Evolutionary conservation across 352 stramenopile species (phyloP).

Genomic region (Phytophthora litchii): DNA sequence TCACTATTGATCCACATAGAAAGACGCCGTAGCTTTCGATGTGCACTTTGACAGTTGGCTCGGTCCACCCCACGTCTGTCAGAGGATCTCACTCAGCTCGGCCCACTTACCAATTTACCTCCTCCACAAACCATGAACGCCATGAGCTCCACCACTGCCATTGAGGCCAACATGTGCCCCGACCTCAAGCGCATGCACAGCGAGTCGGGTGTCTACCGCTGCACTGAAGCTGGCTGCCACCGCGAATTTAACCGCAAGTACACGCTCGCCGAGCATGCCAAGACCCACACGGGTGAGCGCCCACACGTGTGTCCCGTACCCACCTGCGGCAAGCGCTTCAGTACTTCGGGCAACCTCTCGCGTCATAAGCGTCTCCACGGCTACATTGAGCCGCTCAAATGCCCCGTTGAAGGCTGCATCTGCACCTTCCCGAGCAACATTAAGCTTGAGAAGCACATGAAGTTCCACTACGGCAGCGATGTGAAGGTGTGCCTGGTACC

Average conservation of each 20-base stretch:
- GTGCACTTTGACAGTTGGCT: constrained; percentile 11
- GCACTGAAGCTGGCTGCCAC: constrained; percentile 32
- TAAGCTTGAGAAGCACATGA: constrained; percentile 67
- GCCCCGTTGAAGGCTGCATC: constrained; percentile 29
- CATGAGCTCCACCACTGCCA: constrained; percentile 8
- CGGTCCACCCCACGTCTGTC: constrained; percentile 14
- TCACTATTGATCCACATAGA: constrained; percentile 23
- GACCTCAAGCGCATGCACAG: constrained; percentile 25
- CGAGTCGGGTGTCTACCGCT: constrained; percentile 26
- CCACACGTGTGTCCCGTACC: constrained; percentile 41
- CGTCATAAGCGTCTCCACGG: constrained; percentile 48
- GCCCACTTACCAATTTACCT: constrained; percentile 29
- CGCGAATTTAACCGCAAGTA: constrained; percentile 67
- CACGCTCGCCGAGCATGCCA: constrained; percentile 70
- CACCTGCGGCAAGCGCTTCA: constrained; percentile 51
- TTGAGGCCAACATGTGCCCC: constrained; percentile 20
- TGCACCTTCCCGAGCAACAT: constrained; percentile 48
- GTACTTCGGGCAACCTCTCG: constrained; percentile 48
- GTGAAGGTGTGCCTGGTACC: constrained; percentile 41
- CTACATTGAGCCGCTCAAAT: constrained; percentile 39
- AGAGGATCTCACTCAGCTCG: constrained; percentile 18
- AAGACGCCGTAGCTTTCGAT: constrained; percentile 14
- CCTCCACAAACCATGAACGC: constrained; percentile 16
- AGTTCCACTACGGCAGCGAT: constrained; percentile 49
- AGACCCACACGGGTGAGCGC: constrained; percentile 68